phyloP scores from a whole-genome alignment of 2,329 filamentous ascomycete species.

The Aspergillus costaricaensis region DNA sequence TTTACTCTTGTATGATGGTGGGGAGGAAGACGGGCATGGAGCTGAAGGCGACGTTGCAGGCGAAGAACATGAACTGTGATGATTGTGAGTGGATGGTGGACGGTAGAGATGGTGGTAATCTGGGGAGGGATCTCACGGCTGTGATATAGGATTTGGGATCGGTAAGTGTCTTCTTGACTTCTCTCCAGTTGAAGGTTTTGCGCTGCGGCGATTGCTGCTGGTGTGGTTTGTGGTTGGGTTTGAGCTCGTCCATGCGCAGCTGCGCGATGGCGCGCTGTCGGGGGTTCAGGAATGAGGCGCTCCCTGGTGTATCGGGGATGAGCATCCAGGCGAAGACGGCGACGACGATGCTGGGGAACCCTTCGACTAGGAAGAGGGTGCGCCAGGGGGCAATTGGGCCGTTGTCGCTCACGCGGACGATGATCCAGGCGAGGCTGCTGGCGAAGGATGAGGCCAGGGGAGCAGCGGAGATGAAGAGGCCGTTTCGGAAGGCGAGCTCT shows the following conservation, averaged over 20 bases:
- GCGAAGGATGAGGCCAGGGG: slow-evolving; percentile 68
- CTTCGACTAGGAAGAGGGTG: slow-evolving; percentile 80
- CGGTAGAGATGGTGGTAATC: too few species aligned
- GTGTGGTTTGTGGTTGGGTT: slow-evolving; percentile 28
- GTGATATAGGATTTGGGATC: slow-evolving; percentile 75
- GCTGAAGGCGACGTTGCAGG: slow-evolving; percentile 83
- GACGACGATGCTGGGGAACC: slow-evolving; percentile 77
- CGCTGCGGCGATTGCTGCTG: slow-evolving; percentile 6
- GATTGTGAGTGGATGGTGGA: not conserved
- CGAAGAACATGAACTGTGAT: slow-evolving; percentile 72
- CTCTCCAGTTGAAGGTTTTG: slow-evolving; percentile 52
- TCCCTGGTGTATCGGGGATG: slow-evolving; percentile 74
- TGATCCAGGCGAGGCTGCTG: slow-evolving; percentile 73
- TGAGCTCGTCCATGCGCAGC: slow-evolving; percentile 63
- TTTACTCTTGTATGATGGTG: slow-evolving; percentile 67
- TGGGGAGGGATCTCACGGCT: slow-evolving; percentile 50
- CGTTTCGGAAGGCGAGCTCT: slow-evolving; percentile 82
- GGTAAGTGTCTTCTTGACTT: slow-evolving; percentile 60
- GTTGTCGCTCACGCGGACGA: slow-evolving; percentile 66
- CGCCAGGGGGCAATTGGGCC: slow-evolving; percentile 79
- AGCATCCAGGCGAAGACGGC: slow-evolving; percentile 72
- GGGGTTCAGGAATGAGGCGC: slow-evolving; percentile 62
- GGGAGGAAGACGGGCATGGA: slow-evolving; percentile 87
- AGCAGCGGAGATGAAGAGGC: slow-evolving; percentile 78
- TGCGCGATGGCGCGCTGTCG: slow-evolving; percentile 70